phyloP scores from a whole-genome alignment of 306 rosid genomes.

The Cyclanthera cordifolia region DNA sequence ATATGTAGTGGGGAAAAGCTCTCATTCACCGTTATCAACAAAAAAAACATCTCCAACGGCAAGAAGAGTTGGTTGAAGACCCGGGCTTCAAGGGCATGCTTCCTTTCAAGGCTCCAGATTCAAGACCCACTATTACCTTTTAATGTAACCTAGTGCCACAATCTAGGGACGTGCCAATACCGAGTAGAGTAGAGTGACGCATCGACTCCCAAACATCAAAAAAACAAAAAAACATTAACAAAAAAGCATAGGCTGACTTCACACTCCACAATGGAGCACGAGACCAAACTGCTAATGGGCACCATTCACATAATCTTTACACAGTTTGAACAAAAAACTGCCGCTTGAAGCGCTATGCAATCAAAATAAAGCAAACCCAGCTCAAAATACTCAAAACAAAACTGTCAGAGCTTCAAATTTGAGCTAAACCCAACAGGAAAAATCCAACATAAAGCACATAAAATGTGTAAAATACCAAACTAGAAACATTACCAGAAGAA shows the following conservation, averaged over 20 bases:
- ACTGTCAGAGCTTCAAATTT: background rate
- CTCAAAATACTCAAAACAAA: background rate
- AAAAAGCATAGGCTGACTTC: background rate
- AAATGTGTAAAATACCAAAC: background rate
- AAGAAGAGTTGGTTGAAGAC: no score
- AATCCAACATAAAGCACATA: background rate
- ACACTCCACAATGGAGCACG: background rate
- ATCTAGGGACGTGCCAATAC: no score
- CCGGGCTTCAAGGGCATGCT: no score
- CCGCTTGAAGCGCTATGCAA: background rate
- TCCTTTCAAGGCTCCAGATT: no score
- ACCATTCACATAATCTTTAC: background rate
- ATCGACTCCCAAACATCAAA: no score
- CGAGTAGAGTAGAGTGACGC: no score
- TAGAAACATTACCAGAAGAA: slow-evolving; percentile 20
- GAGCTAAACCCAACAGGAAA: background rate
- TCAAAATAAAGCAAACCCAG: background rate
- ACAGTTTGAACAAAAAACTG: background rate
- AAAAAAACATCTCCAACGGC: no score
- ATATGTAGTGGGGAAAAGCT: no score
- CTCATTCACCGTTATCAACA: no score
- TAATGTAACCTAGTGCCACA: no score
- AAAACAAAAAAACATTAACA: no score
- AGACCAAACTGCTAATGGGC: background rate
- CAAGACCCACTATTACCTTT: no score